Evolutionary conservation across 208 protist species (phyloP).

Genomic region (Leishmania tarentolae): DNA sequence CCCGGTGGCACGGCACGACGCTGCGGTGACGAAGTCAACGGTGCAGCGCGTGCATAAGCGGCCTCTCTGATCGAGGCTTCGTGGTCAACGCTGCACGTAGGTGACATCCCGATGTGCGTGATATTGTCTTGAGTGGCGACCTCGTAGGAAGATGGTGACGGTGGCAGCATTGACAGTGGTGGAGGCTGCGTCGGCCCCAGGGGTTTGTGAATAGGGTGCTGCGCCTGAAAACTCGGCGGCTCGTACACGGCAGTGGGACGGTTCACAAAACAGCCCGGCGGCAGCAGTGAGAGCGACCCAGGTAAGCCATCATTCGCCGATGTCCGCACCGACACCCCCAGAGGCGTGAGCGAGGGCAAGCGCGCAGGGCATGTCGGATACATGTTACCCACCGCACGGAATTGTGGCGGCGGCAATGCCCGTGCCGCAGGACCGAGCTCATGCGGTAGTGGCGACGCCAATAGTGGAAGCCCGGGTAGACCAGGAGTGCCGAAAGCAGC

Average conservation of each 20-base stretch:
- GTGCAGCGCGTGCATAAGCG: background rate
- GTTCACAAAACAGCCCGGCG: conserved; percentile 13
- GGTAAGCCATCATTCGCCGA: background rate
- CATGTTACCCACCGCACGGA: background rate
- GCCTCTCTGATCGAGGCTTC: background rate
- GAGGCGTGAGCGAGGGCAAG: conserved; percentile 10
- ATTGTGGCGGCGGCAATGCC: background rate
- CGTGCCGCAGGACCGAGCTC: background rate
- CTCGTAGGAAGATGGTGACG: too few relatives aligned
- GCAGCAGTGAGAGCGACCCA: conserved; percentile 6
- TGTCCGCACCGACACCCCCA: background rate
- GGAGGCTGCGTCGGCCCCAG: background rate
- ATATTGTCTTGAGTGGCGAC: background rate
- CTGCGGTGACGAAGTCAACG: background rate
- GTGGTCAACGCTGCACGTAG: background rate
- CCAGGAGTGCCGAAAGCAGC: background rate
- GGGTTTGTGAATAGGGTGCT: background rate
- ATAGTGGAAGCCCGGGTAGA: conserved; percentile 8
- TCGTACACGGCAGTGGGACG: conserved; percentile 19
- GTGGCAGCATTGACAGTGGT: background rate
- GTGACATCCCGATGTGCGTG: conserved; percentile 8
- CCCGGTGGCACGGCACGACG: background rate
- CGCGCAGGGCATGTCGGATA: background rate
- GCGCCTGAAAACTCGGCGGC: background rate
- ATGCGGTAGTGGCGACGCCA: background rate